Base-by-base conservation (phyloP, 2,329 filamentous ascomycete genomes). In the Ramularia endophylla region DNA sequence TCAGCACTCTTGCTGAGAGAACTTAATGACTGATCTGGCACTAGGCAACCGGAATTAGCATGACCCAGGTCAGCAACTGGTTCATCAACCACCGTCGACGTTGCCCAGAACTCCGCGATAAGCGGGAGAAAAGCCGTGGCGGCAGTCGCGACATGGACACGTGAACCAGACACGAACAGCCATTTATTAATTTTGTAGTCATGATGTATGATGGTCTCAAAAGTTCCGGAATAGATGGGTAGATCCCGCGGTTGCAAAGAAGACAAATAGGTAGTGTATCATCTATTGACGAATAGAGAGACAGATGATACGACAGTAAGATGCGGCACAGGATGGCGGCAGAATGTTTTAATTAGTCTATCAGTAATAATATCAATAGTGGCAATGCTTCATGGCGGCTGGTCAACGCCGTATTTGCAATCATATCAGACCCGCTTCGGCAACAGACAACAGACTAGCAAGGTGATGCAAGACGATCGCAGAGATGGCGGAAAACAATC, bases 31-130 rank as follows among this genome's bases (percentile, higher is more conserved):
- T 33, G 13, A 20, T 7, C 11, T 25, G 34, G 13, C 12, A 8
- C 25, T 34, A 60, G 59, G 56, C 52, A 9, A 61, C 61, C 8
- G 61, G 60, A 16, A 63, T 64, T 48, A 64, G 60, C 44, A 57
- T 64, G 58, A 64, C 61, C 28, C 62, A 64, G 48, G 62, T 64
- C 46, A 64, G 62, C 57, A 64, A 64, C 44, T 64, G 62, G 61
- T 64, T 64, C 47, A 64, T 64, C 46, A 64, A 64, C 40, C 62
- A 64, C 43, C 52, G 62, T 27, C 50, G 62, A 34, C 53, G 62
- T 18, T 64, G 61, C 43, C 62, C 62, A 11, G 61, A 64, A 44
- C 48, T 64, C 6, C 56, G 61, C 17, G 62, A 64, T 43, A 57
- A 59, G 47, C 61, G 61, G 12, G 60, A 63, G 33, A 57, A 52